Conservation (phyloP, 2,329 filamentous ascomycete genomes). For the Hymenoscyphus fructigenus region DNA sequence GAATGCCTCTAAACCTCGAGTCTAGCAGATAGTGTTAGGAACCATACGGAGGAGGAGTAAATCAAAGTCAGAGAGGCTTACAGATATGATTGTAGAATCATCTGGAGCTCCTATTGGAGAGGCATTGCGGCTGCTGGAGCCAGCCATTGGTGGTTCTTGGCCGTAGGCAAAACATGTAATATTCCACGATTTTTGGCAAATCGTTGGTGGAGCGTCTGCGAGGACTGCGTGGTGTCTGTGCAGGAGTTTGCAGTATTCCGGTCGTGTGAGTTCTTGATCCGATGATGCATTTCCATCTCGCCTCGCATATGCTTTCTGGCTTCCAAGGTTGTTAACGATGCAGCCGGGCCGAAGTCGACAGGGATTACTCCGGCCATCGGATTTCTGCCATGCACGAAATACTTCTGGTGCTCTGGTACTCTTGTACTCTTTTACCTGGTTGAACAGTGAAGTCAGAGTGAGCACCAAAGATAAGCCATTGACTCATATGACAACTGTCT, state of each 20-base stretch:
- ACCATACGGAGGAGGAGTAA: neutral
- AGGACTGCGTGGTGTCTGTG: neutral
- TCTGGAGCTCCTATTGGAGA: slow-evolving; percentile 31
- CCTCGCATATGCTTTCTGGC: neutral
- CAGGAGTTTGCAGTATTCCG: slow-evolving; percentile 8
- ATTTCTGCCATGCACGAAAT: neutral
- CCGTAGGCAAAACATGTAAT: slow-evolving; percentile 31
- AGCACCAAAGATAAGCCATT: neutral
- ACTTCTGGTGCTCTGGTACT: neutral
- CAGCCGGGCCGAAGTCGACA: neutral
- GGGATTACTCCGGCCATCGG: neutral
- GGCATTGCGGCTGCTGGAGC: slow-evolving; percentile 37
- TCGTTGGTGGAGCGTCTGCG: slow-evolving; percentile 8
- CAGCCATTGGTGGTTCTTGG: slow-evolving; percentile 34
- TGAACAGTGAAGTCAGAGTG: neutral
- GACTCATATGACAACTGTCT: neutral
- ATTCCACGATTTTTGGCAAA: slow-evolving; percentile 6
- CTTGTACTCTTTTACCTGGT: too few relatives aligned
- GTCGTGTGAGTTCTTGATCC: slow-evolving; percentile 16
- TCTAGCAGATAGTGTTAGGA: slow-evolving; percentile 48
- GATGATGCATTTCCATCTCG: neutral
- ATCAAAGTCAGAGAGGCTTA: slow-evolving; percentile 19
- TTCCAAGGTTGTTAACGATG: slow-evolving; percentile 1
- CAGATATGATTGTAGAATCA: slow-evolving; percentile 37
- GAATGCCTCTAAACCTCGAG: slow-evolving; percentile 87